Conservation (phyloP, 2,329 filamentous ascomycete genomes). For the Diplodia mutila region DNA sequence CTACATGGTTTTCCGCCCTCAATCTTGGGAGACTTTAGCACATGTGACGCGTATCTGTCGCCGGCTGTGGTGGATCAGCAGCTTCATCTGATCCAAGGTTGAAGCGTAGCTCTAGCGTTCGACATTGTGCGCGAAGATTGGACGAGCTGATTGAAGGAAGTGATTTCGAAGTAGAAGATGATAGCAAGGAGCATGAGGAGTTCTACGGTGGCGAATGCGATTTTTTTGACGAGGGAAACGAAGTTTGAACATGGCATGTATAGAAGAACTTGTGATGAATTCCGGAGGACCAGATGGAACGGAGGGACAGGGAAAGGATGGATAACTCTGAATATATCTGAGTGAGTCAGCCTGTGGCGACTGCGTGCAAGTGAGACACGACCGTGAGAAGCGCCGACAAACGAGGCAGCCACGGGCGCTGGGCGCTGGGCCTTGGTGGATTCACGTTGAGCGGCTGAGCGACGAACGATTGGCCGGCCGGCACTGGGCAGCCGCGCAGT, state of each 20-base stretch:
- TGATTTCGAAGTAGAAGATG: neutral
- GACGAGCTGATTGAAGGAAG: neutral
- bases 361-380: neutral
- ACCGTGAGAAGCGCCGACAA: neutral
- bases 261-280: neutral
- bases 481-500: slow-evolving; percentile 17
- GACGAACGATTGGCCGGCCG: slow-evolving; percentile 14
- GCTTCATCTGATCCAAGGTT: neutral
- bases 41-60: neutral
- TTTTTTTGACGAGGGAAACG: neutral
- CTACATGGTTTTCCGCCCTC: neutral
- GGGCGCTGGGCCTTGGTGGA: neutral
- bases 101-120: neutral
- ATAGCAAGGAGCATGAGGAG: neutral
- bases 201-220: neutral
- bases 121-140: neutral
- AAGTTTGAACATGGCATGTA: slow-evolving; percentile 12
- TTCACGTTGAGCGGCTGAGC: slow-evolving; percentile 12
- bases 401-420: slow-evolving; percentile 3
- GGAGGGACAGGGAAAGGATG: neutral
- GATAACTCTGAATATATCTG: neutral
- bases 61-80: neutral
- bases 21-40: neutral
- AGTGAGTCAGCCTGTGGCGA: neutral
- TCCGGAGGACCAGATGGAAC: neutral